Evolutionary conservation across 306 rosid genomes (phyloP).

Genomic region (Fragaria vesca): DNA sequence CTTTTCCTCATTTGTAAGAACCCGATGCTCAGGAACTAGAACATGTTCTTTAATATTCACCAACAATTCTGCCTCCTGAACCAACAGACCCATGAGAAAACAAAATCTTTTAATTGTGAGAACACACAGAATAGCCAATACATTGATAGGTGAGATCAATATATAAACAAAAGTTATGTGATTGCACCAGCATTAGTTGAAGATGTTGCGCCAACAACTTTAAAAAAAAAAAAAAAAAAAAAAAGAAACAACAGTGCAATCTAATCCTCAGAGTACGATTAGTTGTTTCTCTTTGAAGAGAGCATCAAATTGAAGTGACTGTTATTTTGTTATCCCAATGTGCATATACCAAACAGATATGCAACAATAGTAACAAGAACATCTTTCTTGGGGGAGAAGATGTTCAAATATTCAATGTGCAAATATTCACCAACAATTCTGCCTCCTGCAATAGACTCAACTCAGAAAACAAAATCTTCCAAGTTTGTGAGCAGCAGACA

Average conservation of each 20-base stretch:
- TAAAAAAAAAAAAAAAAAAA: too few relatives aligned
- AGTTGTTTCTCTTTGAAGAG: too few relatives aligned
- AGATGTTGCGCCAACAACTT: not conserved
- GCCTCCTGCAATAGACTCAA: conserved; percentile 51
- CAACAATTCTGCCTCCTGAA: conserved; percentile 76
- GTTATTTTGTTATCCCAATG: too few relatives aligned
- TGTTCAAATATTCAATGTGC: conserved; percentile 1
- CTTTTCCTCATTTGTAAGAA: conserved; percentile 61
- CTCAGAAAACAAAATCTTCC: not conserved
- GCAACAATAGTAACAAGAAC: too few relatives aligned
- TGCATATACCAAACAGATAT: too few relatives aligned
- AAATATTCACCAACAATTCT: conserved; percentile 58
- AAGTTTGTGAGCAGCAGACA: not conserved
- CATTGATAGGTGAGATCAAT: not conserved
- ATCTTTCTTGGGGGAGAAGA: too few relatives aligned
- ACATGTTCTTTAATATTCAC: conserved; percentile 65
- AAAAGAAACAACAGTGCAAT: too few relatives aligned
- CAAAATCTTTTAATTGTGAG: not conserved
- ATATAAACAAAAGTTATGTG: not conserved
- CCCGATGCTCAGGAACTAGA: conserved; percentile 75
- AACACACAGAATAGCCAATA: not conserved
- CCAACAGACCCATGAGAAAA: conserved; percentile 1
- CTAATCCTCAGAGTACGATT: too few relatives aligned
- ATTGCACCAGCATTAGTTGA: not conserved
- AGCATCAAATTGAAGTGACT: too few relatives aligned